Percentiles rank a stretch among this genome's conserved stretches.
Evolutionary conservation across 495 filamentous ascomycete species (phyloP).

Genomic region (Staphylotrichum longicolle): DNA sequence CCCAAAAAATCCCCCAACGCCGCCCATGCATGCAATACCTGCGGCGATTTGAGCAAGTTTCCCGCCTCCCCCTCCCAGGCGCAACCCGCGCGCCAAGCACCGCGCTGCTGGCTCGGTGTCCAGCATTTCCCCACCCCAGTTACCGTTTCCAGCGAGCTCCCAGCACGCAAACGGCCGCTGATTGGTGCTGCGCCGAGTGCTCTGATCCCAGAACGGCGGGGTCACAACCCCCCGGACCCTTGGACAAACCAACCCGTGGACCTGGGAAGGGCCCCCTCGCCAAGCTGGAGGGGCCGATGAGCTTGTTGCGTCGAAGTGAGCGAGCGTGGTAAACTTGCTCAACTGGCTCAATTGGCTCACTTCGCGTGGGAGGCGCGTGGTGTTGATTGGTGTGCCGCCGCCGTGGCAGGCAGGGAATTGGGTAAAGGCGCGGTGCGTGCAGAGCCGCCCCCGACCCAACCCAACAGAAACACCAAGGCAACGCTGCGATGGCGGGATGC

Average conservation of each 20-base stretch:
- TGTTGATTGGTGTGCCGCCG: conserved; percentile 1
- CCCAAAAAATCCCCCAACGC: background rate
- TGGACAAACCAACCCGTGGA: background rate
- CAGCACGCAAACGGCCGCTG: background rate
- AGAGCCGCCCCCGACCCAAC: background rate
- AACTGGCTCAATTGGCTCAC: conserved; percentile 9
- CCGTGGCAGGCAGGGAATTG: background rate
- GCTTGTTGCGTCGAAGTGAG: background rate
- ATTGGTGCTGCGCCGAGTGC: background rate
- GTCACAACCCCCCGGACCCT: background rate
- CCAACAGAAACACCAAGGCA: background rate
- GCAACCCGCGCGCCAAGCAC: background rate
- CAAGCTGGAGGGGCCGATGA: background rate
- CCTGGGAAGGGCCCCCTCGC: background rate
- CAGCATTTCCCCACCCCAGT: background rate
- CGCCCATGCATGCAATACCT: conserved; percentile 1
- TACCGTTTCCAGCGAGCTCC: background rate
- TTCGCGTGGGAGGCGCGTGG: no score
- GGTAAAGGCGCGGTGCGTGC: background rate
- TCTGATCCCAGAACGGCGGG: background rate
- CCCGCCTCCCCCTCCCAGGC: conserved; percentile 8
- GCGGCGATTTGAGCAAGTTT: conserved; percentile 38
- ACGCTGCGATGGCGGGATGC: background rate
- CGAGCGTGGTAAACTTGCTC: conserved; percentile 26
- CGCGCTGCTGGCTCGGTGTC: background rate